Conservation (phyloP, 352 stramenopile species). For the Phytopythium litorale region DNA sequence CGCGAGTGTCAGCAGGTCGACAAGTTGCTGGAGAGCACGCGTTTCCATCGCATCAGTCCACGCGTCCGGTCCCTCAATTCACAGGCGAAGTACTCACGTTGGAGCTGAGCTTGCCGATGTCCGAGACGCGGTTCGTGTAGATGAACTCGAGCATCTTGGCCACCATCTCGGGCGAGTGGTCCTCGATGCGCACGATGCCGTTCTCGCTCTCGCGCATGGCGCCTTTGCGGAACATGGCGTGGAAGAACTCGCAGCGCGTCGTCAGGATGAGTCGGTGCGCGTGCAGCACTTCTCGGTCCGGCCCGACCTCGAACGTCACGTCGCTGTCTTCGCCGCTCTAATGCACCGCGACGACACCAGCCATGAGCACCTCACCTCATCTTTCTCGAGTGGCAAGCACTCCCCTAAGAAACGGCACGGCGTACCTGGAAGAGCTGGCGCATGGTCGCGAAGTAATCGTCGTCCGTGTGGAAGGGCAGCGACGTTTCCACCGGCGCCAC, state of each 20-base stretch:
- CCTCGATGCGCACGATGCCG: conserved; percentile 77
- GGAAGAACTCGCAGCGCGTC: conserved; percentile 88
- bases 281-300: conserved; percentile 50
- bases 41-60: not conserved
- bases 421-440: conserved; percentile 61
- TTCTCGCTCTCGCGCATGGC: conserved; percentile 84
- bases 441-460: conserved; percentile 78
- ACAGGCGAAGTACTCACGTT: conserved; percentile 34
- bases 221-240: conserved; percentile 83
- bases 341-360: not conserved
- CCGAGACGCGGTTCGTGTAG: conserved; percentile 87
- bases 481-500: conserved; percentile 29
- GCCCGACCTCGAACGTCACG: conserved; percentile 67
- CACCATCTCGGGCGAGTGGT: conserved; percentile 81
- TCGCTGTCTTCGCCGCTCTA: conserved; percentile 66
- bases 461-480: conserved; percentile 52
- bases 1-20: conserved; percentile 74
- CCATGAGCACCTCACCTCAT: not conserved
- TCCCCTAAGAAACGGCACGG: too few species aligned
- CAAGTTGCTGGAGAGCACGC: conserved; percentile 58
- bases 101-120: conserved; percentile 70
- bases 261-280: conserved; percentile 76
- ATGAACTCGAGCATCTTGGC: conserved; percentile 92
- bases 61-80: not conserved
- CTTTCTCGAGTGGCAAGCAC: not conserved